A percentile compares a stretch with the other conserved stretches of the same genome.
These are phyloP conservation scores for Calocera viscosa DNA, from an alignment of 768 basidiomycete species.

Conservation along the genomic window DNA sequence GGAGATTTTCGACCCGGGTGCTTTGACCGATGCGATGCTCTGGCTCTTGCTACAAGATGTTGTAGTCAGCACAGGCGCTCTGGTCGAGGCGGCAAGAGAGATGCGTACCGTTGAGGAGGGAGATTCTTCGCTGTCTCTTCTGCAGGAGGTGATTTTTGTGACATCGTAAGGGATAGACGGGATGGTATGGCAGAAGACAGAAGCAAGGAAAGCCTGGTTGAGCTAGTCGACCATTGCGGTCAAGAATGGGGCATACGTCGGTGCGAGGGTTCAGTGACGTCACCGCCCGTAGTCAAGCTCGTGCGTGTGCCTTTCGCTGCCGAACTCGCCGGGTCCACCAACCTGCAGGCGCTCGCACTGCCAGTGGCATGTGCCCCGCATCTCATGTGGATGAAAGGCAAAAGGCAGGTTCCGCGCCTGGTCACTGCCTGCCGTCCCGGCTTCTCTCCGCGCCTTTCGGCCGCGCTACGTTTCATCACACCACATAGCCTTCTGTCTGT, in stretches of 20 bases:
- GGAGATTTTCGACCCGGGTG: background rate
- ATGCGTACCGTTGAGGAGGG: constrained; percentile 9
- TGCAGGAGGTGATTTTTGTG: background rate
- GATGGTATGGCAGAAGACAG: background rate
- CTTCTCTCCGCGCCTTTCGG: too few species aligned
- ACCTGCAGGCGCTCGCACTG: too few species aligned
- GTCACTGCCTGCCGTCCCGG: too few species aligned
- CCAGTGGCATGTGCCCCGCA: too few species aligned
- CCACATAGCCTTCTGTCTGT: too few species aligned
- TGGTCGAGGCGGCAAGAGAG: background rate
- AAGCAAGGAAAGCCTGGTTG: too few species aligned
- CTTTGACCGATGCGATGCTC: background rate
- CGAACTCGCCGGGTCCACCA: too few species aligned
- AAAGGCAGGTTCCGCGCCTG: too few species aligned
- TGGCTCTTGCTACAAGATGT: background rate
- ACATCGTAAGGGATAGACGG: background rate
- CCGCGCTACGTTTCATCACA: too few species aligned
- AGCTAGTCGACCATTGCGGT: background rate
- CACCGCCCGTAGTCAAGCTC: background rate
- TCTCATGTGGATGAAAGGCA: too few species aligned
- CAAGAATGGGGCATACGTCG: background rate
- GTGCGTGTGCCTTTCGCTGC: background rate
- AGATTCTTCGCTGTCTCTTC: constrained; percentile 1
- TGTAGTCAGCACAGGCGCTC: background rate
- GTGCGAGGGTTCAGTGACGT: background rate